A percentile compares a stretch with the other conserved stretches of the same genome.
Evolutionary conservation across 768 basidiomycete species (phyloP).

Genomic region (Mycena indigotica): DNA sequence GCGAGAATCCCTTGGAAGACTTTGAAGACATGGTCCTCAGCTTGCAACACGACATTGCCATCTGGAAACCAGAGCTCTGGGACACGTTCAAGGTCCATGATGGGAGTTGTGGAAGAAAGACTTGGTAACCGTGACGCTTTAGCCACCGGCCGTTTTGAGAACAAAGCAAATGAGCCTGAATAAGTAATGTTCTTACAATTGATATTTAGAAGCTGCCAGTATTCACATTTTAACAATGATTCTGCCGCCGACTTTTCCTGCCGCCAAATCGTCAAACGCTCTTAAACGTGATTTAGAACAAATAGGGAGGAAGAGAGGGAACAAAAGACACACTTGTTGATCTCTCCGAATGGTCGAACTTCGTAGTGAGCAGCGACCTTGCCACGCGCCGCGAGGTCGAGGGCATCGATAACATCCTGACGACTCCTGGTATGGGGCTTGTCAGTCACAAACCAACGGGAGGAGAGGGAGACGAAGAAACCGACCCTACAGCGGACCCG

Average conservation of each 20-base stretch:
- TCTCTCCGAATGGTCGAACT: slow-evolving; percentile 47
- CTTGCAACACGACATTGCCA: slow-evolving; percentile 21
- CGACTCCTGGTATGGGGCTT: slow-evolving; percentile 50
- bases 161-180: no score
- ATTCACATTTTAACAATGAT: no score
- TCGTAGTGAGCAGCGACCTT: slow-evolving; percentile 63
- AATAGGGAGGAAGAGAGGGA: slow-evolving; percentile 26
- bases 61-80: slow-evolving; percentile 21
- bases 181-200: no score
- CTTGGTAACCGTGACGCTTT: no score
- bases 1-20: slow-evolving; percentile 19
- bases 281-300: slow-evolving; percentile 21
- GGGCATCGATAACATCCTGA: slow-evolving; percentile 78
- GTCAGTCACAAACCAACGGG: neutral
- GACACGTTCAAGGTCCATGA: neutral
- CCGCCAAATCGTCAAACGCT: slow-evolving; percentile 4
- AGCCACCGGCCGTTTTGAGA: no score
- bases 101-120: no score
- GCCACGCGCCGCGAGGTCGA: slow-evolving; percentile 68
- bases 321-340: slow-evolving; percentile 47
- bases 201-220: no score
- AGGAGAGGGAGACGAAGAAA: neutral
- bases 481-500: slow-evolving; percentile 42
- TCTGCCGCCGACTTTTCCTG: slow-evolving; percentile 4
- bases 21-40: slow-evolving; percentile 12